These are phyloP conservation scores for Fraxinus floribunda DNA, from an alignment of 305 asterid genomes.

Conservation along the genomic window DNA sequence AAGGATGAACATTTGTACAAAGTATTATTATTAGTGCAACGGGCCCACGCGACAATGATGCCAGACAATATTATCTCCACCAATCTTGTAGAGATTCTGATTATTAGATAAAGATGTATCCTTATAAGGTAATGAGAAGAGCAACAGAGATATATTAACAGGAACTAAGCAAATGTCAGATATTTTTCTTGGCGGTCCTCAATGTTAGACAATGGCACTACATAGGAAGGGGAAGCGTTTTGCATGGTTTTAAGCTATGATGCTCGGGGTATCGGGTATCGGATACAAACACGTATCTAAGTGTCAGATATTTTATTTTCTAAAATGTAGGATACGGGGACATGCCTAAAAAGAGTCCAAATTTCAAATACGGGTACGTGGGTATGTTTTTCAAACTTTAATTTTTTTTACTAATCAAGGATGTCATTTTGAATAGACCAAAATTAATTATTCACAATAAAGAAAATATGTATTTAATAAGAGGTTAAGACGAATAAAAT, in stretches of 20 bases:
- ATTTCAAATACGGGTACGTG: no score
- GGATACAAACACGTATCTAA: no score
- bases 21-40: not conserved
- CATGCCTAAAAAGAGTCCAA: no score
- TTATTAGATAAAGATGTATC: not conserved
- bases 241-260: not conserved
- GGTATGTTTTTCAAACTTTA: no score
- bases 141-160: not conserved
- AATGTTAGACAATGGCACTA: constrained; percentile 4
- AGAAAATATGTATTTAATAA: no score
- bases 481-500: no score
- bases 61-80: not conserved
- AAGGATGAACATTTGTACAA: not conserved
- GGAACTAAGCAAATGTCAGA: not conserved
- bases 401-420: no score
- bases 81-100: not conserved
- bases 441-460: no score
- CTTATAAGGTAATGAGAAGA: not conserved
- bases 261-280: no score
- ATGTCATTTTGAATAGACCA: no score
- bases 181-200: not conserved
- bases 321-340: no score
- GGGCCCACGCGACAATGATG: not conserved
- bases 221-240: not conserved
- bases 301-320: no score